Conservation (phyloP, 495 filamentous ascomycete species). For the Aspergillus biplanus region DNA sequence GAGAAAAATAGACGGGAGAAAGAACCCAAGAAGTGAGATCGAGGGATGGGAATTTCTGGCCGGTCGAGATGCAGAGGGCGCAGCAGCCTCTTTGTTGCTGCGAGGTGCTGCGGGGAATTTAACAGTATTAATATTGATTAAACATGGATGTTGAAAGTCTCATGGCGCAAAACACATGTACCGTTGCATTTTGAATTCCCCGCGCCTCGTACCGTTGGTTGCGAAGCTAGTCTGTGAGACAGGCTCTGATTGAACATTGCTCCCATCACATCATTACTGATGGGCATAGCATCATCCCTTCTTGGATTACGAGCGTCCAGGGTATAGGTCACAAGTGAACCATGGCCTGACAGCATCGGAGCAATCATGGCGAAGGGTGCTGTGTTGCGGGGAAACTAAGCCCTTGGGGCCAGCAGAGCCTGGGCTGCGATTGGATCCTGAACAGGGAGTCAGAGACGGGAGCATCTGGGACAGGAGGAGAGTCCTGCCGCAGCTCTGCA, state of each 20-base stretch:
- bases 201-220: background rate
- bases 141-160: background rate
- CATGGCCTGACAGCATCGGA: background rate
- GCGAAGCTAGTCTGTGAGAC: background rate
- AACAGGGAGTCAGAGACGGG: background rate
- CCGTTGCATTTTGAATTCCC: background rate
- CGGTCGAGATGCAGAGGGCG: background rate
- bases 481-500: no score
- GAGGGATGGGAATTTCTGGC: background rate
- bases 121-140: background rate
- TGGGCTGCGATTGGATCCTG: background rate
- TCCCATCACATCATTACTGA: constrained; percentile 12
- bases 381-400: background rate
- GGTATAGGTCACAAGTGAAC: constrained; percentile 1
- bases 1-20: background rate
- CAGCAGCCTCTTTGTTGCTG: background rate
- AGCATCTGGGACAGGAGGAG: background rate
- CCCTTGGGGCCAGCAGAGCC: background rate
- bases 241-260: constrained; percentile 7
- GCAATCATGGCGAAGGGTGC: background rate
- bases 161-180: background rate
- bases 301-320: background rate
- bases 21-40: background rate
- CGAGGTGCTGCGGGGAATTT: constrained; percentile 10
- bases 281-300: constrained; percentile 14